Evolutionary conservation across 495 filamentous ascomycete genomes (phyloP).

Genomic region (Lasiosphaeriaceae sp.): DNA sequence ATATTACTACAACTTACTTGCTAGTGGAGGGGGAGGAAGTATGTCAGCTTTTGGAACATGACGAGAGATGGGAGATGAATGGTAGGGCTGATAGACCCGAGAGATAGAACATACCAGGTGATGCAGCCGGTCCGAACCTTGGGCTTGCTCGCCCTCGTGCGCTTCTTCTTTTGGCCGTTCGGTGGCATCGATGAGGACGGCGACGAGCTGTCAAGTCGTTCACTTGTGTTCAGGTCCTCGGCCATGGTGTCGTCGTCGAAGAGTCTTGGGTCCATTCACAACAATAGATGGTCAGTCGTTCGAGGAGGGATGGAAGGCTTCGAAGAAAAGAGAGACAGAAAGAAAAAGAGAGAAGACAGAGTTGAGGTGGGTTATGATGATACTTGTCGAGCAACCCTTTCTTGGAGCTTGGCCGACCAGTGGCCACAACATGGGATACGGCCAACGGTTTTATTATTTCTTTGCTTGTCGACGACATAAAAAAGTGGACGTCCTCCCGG

Average conservation of each 20-base stretch:
- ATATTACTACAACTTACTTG: constrained; percentile 2
- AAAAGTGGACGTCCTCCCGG: too few species aligned
- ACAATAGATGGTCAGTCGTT: not conserved
- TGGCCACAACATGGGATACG: too few species aligned
- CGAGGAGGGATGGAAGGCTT: too few species aligned
- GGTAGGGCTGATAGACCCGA: not conserved
- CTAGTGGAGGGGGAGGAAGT: not conserved
- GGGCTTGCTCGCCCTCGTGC: constrained; percentile 30
- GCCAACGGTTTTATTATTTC: too few species aligned
- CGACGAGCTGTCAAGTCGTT: constrained; percentile 13
- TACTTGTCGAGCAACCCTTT: too few species aligned
- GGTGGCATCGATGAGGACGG: constrained; percentile 3
- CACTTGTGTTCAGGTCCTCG: not conserved
- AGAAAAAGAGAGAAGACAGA: too few species aligned
- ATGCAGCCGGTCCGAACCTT: constrained; percentile 32
- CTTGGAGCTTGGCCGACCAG: too few species aligned
- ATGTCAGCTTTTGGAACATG: not conserved
- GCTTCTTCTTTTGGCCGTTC: constrained; percentile 16
- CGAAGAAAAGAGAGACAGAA: too few species aligned
- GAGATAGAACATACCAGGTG: constrained; percentile 21
- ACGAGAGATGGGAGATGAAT: not conserved
- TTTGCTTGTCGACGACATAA: too few species aligned
- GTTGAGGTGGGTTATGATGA: too few species aligned
- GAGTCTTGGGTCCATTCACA: not conserved
- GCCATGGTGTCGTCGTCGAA: not conserved